Evolutionary conservation across 805 yeast species (phyloP), one percentile per base, ranked within the genome.

Genomic region (Candida bentonensis): DNA sequence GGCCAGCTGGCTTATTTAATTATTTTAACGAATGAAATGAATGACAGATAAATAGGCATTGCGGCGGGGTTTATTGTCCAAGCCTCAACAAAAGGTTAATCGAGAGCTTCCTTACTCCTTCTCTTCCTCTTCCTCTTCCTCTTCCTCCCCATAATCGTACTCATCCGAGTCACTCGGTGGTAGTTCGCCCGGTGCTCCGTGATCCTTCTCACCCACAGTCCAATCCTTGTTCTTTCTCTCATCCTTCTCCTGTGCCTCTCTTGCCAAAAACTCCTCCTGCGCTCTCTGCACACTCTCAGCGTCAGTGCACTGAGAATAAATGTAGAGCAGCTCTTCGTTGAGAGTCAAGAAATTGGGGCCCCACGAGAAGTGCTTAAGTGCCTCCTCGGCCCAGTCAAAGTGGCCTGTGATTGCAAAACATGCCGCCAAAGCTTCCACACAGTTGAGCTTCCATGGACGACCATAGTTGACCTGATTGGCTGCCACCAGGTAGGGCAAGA

Each of bases 391-490:
- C 94, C 94, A 86, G 51, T 88, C 96, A 39, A 66, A 65, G 51
- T 78, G 88, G 0, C 96, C 97, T 2, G 87, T 89, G 46, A 92
- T 88, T 1, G 95, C 95, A 57, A 92, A 82, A 56, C 96, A 86
- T 0, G 98, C 97, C 1, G 98, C 98, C 33, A 92, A 65, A 0
- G 98, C 98, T 60, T 92, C 98, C 3, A 86, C 98, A 62, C 98
- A 92, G 62, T 92, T 92, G 46, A 92, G 66, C 54, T 79, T 74
- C 97, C 96, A 88, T 0, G 98, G 96, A 54, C 82, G 73, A 3
- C 98, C 98, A 55, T 92, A 92, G 61, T 92, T 92, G 4, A 94
- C 97, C 23, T 95, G 94, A 59, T 92, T 92, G 0, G 97, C 95
- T 3, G 97, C 97, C 7, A 92, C 87, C 41, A 92, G 66, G 54